Evolutionary conservation across 78 protist species (phyloP), one percentile per base, ranked within the genome.

Genomic region (Emiliania huxleyi): DNA sequence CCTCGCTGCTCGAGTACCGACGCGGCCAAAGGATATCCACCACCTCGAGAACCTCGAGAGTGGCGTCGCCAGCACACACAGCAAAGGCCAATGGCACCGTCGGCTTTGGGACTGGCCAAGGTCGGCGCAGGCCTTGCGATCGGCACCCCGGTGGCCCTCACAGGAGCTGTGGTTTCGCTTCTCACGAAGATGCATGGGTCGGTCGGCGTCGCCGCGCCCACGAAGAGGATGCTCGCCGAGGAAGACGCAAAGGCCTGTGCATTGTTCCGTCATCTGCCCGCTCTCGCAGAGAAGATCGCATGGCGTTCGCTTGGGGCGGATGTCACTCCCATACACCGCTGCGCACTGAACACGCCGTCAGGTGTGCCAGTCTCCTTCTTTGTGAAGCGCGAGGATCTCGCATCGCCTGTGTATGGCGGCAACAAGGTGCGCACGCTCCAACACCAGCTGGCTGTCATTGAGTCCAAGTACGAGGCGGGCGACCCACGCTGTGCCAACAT

Each of bases 371-470:
- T 23, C 44, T 44, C 0, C 90, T 87, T 87, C 44, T 55, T 8
- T 42, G 91, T 87, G 6, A 87, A 87, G 48, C 91, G 91, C 42
- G 91, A 87, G 48, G 91, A 87, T 48, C 44, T 55, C 1, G 37
- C 77, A 1, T 87, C 91, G 33, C 25, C 79, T 8, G 33, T 40
- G 22, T 87, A 87, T 79, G 91, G 79, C 43, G 91, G 91, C 45
- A 87, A 87, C 77, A 87, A 87, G 77, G 77, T 87, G 42, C 91
- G 91, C 35, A 87, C 91, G 38, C 48, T 87, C 29, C 91, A 87
- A 19, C 55, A 42, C 48, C 91, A 87, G 12, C 91, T 87, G n/a
- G 91, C 91, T 2, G 49, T 55, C 42, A 37, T 48, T 35, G 91
- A 87, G 91, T 23, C 46, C 49, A n/a, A n/a, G n/a, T n/a, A n/a